Evolutionary conservation across 192 early-diverging fungal species (phyloP).

Genomic region (Backusella macrospora): DNA sequence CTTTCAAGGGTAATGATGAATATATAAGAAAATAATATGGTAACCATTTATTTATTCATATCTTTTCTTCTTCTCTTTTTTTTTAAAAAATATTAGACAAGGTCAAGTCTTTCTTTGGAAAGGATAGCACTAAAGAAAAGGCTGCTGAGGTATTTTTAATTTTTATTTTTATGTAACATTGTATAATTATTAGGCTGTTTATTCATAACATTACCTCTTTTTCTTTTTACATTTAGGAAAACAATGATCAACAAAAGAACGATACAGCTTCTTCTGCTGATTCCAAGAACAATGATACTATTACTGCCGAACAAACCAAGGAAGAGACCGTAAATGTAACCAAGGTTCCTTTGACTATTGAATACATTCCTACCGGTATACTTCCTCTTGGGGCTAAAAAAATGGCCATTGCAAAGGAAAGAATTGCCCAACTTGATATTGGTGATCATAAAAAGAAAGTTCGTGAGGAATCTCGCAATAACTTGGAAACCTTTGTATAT

Average conservation of each 20-base stretch:
- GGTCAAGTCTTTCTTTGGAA: constrained; percentile 69
- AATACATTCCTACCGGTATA: constrained; percentile 32
- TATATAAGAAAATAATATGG: background rate
- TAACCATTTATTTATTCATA: background rate
- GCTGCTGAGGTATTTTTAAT: background rate
- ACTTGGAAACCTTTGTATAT: constrained; percentile 91
- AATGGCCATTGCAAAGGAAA: constrained; percentile 37
- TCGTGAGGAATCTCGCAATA: constrained; percentile 85
- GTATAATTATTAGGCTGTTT: background rate
- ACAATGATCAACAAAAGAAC: constrained; percentile 12
- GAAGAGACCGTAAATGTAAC: constrained; percentile 18
- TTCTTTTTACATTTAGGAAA: background rate
- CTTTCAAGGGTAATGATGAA: constrained; percentile 31
- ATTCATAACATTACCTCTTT: background rate
- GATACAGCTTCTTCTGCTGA: constrained; percentile 42
- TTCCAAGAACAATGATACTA: constrained; percentile 41
- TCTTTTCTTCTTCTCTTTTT: too few relatives aligned
- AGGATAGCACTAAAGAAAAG: constrained; percentile 42
- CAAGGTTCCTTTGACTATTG: constrained; percentile 28
- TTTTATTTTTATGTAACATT: too few relatives aligned
- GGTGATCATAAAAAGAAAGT: constrained; percentile 69
- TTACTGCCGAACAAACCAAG: background rate
- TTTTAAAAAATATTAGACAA: constrained; percentile 42
- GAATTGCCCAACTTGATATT: constrained; percentile 64
- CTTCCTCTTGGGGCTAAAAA: constrained; percentile 22